Percentiles rank a stretch among this genome's conserved stretches.
phyloP scores from a whole-genome alignment of 2,329 filamentous ascomycete species.

The Basipetospora chlamydospora region DNA sequence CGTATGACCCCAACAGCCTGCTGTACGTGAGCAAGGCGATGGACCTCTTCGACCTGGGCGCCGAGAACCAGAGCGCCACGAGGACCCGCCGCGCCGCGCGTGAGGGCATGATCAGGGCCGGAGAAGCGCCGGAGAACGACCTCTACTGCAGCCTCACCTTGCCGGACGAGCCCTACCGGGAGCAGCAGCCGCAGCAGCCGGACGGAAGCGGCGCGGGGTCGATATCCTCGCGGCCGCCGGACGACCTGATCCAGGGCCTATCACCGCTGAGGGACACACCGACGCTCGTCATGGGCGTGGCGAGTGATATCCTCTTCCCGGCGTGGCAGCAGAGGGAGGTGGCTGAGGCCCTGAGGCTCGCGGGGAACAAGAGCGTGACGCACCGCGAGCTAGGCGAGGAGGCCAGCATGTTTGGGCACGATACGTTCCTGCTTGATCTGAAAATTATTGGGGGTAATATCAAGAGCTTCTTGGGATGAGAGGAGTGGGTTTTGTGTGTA shows the following conservation, averaged over 20 bases:
- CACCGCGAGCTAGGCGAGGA: constrained; percentile 91
- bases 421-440: constrained; percentile 86
- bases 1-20: constrained; percentile 90
- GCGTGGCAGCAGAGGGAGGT: constrained; percentile 97
- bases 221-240: constrained; percentile 41
- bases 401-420: constrained; percentile 87
- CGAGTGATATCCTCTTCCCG: constrained; percentile 91
- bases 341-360: constrained; percentile 62
- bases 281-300: constrained; percentile 81
- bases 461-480: constrained; percentile 57
- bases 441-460: constrained; percentile 82
- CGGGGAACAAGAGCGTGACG: constrained; percentile 67
- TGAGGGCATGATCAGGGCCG: constrained; percentile 38
- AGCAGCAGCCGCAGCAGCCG: constrained; percentile 45
- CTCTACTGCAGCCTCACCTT: constrained; percentile 62
- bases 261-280: constrained; percentile 58
- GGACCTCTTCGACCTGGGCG: constrained; percentile 90
- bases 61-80: constrained; percentile 50
- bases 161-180: constrained; percentile 72
- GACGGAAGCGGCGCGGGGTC: constrained; percentile 12
- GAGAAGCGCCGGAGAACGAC: constrained; percentile 26
- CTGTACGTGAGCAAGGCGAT: constrained; percentile 97
- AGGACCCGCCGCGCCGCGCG: constrained; percentile 47
- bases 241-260: constrained; percentile 68
- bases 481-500: neutral